Base-by-base conservation (phyloP, 768 basidiomycete genomes). In the Phanerochaete sordida region DNA sequence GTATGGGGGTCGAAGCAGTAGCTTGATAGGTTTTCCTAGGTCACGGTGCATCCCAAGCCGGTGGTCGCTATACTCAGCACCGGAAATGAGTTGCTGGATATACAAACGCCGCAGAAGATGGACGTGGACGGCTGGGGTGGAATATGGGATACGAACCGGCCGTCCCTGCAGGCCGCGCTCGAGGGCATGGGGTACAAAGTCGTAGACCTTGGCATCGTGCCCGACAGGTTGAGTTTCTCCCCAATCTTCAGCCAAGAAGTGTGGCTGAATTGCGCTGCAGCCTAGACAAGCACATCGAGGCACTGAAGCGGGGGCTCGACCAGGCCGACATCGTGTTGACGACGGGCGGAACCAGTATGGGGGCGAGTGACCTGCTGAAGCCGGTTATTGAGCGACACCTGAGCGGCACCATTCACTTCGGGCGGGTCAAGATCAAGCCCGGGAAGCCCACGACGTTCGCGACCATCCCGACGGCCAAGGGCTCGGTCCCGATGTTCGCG, bases 361-460 rank as follows among this genome's bases (percentile, higher is more conserved):
- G 93, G 0, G 82, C 93, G 1, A 86, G 85, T 0, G 93, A 95
- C 71, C 79, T 95, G 23, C 73, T 96, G 43, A 95, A 95, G 71
- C 93, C 93, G 1, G 83, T 94, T 59, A 88, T 96, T 58, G 93
- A 96, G 72, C 83, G 86, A 16, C 80, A 88, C 45, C 81, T 95
- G 57, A 70, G 77, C 19, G 93, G 93, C 0, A 87, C 80, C 7
- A 79, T 94, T 4, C 92, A 95, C 67, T 95, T 96, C 69, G 93
- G 93, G 1, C 81, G 93, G 8, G 90, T 95, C 53, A 83, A 84
- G 24, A 83, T 93, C 67, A 74, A 72, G 60, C 81, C 81, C 5
- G 93, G 92, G 7, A 95, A 95, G 68, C 93, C 93, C 3, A 96
- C 93, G 2, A 93, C 93, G 5, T 95, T 95, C 63, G 93, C 93